phyloP scores from a whole-genome alignment of 2,329 filamentous ascomycete genomes.

The Alternaria conjuncta region DNA sequence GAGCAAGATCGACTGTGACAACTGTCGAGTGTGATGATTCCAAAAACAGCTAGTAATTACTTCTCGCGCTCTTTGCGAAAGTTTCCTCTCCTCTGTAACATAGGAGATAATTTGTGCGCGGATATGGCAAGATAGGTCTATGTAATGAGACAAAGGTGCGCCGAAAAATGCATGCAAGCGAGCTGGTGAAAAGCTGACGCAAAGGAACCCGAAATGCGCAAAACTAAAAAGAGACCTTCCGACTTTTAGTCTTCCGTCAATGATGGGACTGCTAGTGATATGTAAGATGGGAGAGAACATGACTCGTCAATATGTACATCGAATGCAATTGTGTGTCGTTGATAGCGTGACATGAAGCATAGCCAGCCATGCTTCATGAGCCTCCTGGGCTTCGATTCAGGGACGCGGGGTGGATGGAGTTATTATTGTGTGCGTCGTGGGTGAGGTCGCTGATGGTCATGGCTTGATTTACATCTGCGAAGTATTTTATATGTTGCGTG shows the following conservation, averaged over 20 bases:
- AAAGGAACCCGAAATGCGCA: slow-evolving; percentile 4
- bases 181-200: slow-evolving; percentile 2
- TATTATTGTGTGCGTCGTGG: not conserved
- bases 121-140: slow-evolving; percentile 6
- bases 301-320: slow-evolving; percentile 27
- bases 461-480: slow-evolving; percentile 1
- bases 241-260: slow-evolving; percentile 8
- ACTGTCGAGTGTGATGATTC: not conserved
- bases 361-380: slow-evolving; percentile 17
- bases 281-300: slow-evolving; percentile 11
- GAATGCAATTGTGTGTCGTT: slow-evolving; percentile 15
- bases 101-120: slow-evolving; percentile 1
- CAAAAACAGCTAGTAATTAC: not conserved
- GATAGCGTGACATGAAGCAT: slow-evolving; percentile 12
- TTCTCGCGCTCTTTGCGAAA: not conserved
- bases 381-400: slow-evolving; percentile 7
- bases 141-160: slow-evolving; percentile 2
- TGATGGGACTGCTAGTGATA: not conserved
- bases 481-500: slow-evolving; percentile 18
- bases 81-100: not conserved
- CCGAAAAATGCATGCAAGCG: slow-evolving; percentile 2
- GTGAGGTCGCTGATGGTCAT: not conserved
- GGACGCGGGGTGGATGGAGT: not conserved
- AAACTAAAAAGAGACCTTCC: not conserved
- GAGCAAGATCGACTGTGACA: not conserved